These are phyloP conservation scores for Rhododendron simsii DNA, from an alignment of 148 eudicot genomes.

Conservation along the genomic window DNA sequence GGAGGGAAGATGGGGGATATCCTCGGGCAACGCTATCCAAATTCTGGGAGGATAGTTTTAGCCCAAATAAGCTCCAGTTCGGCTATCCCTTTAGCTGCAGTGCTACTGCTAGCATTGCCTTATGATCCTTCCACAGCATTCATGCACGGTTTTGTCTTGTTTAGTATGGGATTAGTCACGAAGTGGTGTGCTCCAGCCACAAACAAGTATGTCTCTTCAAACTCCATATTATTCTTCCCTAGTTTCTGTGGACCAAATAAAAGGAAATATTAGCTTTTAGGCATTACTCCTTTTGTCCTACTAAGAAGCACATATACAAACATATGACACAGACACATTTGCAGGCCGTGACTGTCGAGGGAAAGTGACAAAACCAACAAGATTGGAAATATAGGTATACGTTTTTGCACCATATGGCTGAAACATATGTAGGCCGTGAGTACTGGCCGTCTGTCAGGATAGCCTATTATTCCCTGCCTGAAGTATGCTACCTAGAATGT, in stretches of 20 bases:
- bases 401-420: neutral
- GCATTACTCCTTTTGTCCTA: neutral
- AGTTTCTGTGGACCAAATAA: neutral
- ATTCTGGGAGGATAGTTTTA: slow-evolving; percentile 69
- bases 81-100: slow-evolving; percentile 74
- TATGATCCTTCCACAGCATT: slow-evolving; percentile 55
- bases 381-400: no score
- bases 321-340: neutral
- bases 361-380: neutral
- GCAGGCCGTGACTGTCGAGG: neutral
- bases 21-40: slow-evolving; percentile 53
- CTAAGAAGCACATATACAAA: neutral
- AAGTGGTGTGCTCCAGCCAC: slow-evolving; percentile 88
- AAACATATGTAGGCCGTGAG: neutral
- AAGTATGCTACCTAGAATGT: neutral
- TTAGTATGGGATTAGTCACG: slow-evolving; percentile 61
- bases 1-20: slow-evolving; percentile 87
- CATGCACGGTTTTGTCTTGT: slow-evolving; percentile 54
- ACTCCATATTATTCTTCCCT: neutral
- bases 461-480: neutral
- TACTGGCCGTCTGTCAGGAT: neutral
- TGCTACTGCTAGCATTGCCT: slow-evolving; percentile 59
- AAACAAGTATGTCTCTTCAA: slow-evolving; percentile 55
- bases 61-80: slow-evolving; percentile 86
- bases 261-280: neutral